A percentile compares a stretch with the other conserved stretches of the same genome.
phyloP scores from a whole-genome alignment of 352 stramenopile species.

The Thraustotheca clavata region DNA sequence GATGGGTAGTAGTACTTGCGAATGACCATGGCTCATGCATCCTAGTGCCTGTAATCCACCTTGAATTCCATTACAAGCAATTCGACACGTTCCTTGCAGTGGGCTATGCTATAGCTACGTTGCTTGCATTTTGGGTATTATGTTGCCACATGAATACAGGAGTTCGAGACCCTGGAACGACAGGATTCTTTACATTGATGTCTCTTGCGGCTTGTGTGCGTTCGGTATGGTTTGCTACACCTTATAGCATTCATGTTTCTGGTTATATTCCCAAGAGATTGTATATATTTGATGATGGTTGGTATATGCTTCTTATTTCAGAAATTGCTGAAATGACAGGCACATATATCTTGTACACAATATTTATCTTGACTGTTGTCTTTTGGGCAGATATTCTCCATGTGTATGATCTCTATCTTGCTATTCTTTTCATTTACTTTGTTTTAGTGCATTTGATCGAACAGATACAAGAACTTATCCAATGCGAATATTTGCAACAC shows the following conservation, averaged over 20 bases:
- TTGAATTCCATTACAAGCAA: conserved; percentile 74
- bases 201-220: conserved; percentile 51
- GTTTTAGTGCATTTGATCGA: conserved; percentile 37
- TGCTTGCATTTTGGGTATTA: conserved; percentile 77
- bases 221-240: conserved; percentile 64
- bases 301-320: conserved; percentile 57
- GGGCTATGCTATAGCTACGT: conserved; percentile 61
- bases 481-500: conserved; percentile 82
- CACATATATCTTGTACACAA: conserved; percentile 92
- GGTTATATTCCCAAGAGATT: conserved; percentile 47
- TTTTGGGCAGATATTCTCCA: conserved; percentile 98
- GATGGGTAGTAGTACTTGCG: background rate
- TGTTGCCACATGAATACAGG: conserved; percentile 54
- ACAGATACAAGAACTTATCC: conserved; percentile 48
- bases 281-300: conserved; percentile 56
- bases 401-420: conserved; percentile 63
- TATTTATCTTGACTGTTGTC: conserved; percentile 96
- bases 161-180: conserved; percentile 47
- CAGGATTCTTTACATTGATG: conserved; percentile 79
- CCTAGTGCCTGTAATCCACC: conserved; percentile 48
- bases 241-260: conserved; percentile 61
- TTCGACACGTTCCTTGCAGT: conserved; percentile 70
- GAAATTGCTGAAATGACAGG: conserved; percentile 87
- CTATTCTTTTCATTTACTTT: conserved; percentile 35
- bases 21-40: background rate